phyloP scores from a whole-genome alignment of 2,329 filamentous ascomycete species.

The Penicillium sp. region DNA sequence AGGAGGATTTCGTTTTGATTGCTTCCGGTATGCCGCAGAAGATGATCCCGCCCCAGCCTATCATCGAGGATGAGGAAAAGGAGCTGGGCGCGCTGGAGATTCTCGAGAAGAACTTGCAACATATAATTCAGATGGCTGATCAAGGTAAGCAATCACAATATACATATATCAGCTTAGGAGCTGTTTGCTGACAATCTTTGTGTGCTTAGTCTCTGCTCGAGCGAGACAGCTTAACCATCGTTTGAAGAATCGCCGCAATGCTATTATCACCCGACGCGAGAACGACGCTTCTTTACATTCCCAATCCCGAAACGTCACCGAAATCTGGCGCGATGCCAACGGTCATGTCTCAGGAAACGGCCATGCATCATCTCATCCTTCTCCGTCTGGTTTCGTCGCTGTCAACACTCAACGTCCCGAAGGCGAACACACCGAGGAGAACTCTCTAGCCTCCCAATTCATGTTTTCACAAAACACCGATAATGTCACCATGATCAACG shows the following conservation, averaged over 20 bases:
- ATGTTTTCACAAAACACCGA: conserved; percentile 41
- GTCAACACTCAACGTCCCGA: conserved; percentile 53
- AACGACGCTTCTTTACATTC: conserved; percentile 35
- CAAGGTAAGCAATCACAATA: conserved; percentile 51
- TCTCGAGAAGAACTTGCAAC: conserved; percentile 71
- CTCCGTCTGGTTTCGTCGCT: conserved; percentile 55
- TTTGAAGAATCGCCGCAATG: conserved; percentile 69
- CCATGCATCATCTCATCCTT: conserved; percentile 36
- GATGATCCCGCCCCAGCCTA: conserved; percentile 74
- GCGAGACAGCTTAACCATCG: conserved; percentile 79
- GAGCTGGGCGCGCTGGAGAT: conserved; percentile 82
- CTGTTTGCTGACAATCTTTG: not conserved
- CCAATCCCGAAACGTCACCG: conserved; percentile 34
- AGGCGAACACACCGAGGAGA: conserved; percentile 33
- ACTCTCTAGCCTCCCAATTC: conserved; percentile 35
- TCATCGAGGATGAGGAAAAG: conserved; percentile 81
- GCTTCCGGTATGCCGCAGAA: conserved; percentile 78
- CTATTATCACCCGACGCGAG: conserved; percentile 65
- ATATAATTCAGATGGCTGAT: conserved; percentile 77
- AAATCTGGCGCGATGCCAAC: conserved; percentile 39
- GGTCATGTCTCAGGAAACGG: conserved; percentile 30
- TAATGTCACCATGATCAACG: conserved; percentile 50
- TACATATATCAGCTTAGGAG: not conserved
- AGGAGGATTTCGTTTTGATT: conserved; percentile 84
- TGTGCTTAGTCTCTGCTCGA: conserved; percentile 58